Conservation (phyloP, 2,329 filamentous ascomycete genomes). For the Pseudogymnoascus sp. region DNA sequence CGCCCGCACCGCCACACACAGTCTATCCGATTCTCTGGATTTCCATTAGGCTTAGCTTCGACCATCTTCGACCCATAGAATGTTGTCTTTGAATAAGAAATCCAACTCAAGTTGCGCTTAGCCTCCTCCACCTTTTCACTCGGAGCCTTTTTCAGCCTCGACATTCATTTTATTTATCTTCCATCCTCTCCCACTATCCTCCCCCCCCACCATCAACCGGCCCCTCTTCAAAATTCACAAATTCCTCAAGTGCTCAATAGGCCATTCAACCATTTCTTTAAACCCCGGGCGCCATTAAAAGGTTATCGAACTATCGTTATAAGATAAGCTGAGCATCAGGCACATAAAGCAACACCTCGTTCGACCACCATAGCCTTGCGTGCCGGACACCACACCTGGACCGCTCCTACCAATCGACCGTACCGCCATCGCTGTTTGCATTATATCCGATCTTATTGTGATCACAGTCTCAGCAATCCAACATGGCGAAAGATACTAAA, state of each 20-base stretch:
- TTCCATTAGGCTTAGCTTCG: conserved; percentile 10
- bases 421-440: neutral
- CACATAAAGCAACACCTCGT: neutral
- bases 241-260: neutral
- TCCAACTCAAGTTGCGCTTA: conserved; percentile 8
- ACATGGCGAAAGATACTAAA: conserved; percentile 73
- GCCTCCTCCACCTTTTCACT: conserved; percentile 8
- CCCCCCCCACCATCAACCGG: neutral
- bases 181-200: neutral
- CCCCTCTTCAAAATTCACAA: conserved; percentile 1
- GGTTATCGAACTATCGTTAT: neutral
- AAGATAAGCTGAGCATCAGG: conserved; percentile 2
- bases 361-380: conserved; percentile 2
- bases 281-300: neutral
- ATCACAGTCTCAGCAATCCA: conserved; percentile 26
- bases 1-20: neutral
- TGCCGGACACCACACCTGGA: conserved; percentile 1
- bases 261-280: neutral
- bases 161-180: conserved; percentile 1
- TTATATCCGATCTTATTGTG: conserved; percentile 1
- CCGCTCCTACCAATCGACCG: neutral
- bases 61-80: neutral
- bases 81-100: neutral
- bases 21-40: conserved; percentile 10
- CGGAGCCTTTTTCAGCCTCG: conserved; percentile 9